These are phyloP conservation scores for Dioszegia aurantiaca DNA, from an alignment of 768 basidiomycete species.

Conservation along the genomic window DNA sequence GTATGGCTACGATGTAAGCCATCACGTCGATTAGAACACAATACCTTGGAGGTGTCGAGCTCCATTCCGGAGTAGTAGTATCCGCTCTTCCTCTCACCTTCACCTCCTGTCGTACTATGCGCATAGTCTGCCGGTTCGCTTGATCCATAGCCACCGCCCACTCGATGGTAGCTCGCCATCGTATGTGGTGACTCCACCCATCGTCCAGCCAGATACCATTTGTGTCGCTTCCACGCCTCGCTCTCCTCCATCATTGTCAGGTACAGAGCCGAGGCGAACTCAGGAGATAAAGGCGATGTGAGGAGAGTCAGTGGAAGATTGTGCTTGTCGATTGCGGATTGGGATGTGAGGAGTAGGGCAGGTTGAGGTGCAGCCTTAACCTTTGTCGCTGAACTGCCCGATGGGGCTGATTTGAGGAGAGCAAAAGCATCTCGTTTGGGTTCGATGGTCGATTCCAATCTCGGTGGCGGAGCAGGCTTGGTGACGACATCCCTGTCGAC, in stretches of 20 bases:
- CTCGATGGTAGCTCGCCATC: constrained; percentile 18
- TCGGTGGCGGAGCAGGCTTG: too few species aligned
- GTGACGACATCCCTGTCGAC: background rate
- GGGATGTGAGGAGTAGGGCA: constrained; percentile 38
- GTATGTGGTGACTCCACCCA: constrained; percentile 49
- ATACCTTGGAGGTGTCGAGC: constrained; percentile 17
- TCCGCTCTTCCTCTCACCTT: constrained; percentile 11
- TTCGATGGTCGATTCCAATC: too few species aligned
- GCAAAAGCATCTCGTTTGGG: constrained; percentile 12
- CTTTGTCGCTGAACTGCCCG: constrained; percentile 12
- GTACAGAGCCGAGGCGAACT: constrained; percentile 49
- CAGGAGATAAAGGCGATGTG: constrained; percentile 38
- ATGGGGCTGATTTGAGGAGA: background rate
- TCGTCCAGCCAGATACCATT: constrained; percentile 44
- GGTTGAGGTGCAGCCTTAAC: constrained; percentile 33
- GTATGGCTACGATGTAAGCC: constrained; percentile 24
- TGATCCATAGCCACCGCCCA: constrained; percentile 1
- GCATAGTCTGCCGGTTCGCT: constrained; percentile 5
- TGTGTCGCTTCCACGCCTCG: constrained; percentile 40
- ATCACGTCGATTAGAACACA: background rate
- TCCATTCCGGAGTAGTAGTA: constrained; percentile 38
- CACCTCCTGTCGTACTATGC: background rate
- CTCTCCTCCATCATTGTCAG: constrained; percentile 45
- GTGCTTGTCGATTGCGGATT: constrained; percentile 36
- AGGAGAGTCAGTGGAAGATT: constrained; percentile 38